Evolutionary conservation across 768 basidiomycete species (phyloP), one percentile per base, ranked within the genome.

Genomic region (Mycena albidolilacea): DNA sequence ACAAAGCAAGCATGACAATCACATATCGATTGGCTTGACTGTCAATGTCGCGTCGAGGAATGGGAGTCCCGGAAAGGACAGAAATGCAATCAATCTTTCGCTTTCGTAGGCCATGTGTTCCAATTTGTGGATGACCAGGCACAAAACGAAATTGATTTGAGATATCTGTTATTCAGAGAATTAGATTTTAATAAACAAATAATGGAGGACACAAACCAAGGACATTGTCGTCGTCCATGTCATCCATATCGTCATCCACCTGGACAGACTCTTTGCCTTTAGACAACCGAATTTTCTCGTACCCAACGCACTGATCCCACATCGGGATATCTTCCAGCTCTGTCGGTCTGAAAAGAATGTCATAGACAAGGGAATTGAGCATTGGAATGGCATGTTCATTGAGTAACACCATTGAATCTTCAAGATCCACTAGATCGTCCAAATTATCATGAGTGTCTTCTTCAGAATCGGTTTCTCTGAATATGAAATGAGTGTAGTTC

Each of bases 1-100:
- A 75, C 3, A 75, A 44, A 19, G 74, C 70, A 11, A 75, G 30
- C 64, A 75, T 75, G 6, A 57, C 73, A 15, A 75, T 46, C 2
- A 65, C 64, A 54, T 75, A 69, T 61, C 58, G 41, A 11, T 37
- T 55, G 0, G 38, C 37, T 6, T 75, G 71, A 1, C 58, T 43
- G 3, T 35, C 7, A 5, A 67, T n/a, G 37, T 72, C 70, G 10
- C 58, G 30, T 1, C 74, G 66, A 9, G 74, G 74, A 44, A 75
- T 69, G 0, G 71, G 57, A 12, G 59, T 67, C 2, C 74, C 71
- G 4, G 67, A 67, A 10, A 75, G 64, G 2, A 72, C 71, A 17
- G 74, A 70, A 5, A 75, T 69, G 15, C 37, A 35, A 19, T 5
- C 10, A 5, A 48, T 1, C 37, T 64, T 60, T 4, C 63, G 70